Conservation (phyloP, 805 yeast species). For the Kuraishia hungarica region DNA sequence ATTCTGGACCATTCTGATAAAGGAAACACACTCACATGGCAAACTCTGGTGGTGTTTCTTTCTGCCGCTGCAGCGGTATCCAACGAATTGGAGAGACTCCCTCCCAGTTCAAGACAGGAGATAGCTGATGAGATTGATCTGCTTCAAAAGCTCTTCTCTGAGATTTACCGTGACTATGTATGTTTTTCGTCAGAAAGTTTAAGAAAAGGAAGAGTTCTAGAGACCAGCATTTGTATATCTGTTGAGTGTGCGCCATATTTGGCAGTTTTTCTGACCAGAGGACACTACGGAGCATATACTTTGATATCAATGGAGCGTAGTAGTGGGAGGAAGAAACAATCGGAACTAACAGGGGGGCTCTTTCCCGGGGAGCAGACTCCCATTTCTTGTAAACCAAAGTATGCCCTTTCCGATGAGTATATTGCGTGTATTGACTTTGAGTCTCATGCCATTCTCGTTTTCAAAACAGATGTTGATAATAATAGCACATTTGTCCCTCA, state of each 20-base stretch:
- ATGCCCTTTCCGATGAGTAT: not conserved
- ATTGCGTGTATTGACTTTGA: not conserved
- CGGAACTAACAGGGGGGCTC: not conserved
- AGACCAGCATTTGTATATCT: not conserved
- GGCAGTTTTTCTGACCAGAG: not conserved
- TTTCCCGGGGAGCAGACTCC: not conserved
- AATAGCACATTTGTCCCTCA: not conserved
- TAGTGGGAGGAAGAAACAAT: not conserved
- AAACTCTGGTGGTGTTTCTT: not conserved
- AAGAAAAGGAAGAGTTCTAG: not conserved
- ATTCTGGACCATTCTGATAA: not conserved
- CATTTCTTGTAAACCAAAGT: not conserved
- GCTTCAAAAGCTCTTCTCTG: not conserved
- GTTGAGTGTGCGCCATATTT: not conserved
- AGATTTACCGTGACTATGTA: not conserved
- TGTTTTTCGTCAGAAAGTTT: not conserved
- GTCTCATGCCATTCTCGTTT: not conserved
- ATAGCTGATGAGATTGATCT: not conserved
- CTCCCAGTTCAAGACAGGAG: not conserved
- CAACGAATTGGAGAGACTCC: not conserved
- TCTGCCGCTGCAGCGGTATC: not conserved
- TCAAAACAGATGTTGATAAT: conserved; percentile 7
- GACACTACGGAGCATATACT: not conserved
- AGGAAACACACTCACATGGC: too few species aligned
- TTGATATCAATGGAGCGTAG: not conserved